phyloP scores from a whole-genome alignment of 2,329 filamentous ascomycete genomes.

The Fusarium nisikadoi region DNA sequence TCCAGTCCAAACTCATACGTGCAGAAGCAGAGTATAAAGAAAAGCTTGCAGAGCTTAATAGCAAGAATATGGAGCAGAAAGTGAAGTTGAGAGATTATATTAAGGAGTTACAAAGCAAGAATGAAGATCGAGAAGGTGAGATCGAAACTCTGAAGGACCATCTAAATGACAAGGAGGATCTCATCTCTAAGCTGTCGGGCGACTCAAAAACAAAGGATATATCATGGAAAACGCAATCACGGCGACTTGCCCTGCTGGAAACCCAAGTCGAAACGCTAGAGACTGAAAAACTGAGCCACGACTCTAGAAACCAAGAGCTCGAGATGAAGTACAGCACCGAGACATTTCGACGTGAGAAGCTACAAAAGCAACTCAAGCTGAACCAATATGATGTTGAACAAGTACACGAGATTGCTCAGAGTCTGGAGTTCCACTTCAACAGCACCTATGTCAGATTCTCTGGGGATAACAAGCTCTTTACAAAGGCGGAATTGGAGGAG shows the following conservation, averaged over 20 bases:
- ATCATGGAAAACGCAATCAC: not conserved
- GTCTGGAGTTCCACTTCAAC: not conserved
- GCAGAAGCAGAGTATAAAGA: not conserved
- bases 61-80: rapidly evolving
- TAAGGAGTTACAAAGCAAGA: not conserved
- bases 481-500: not conserved
- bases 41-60: not conserved
- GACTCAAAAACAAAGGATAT: rapidly evolving
- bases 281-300: rapidly evolving
- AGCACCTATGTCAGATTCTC: not conserved
- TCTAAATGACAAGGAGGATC: rapidly evolving
- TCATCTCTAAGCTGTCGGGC: rapidly evolving
- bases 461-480: not conserved
- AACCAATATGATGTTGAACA: not conserved
- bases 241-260: not conserved
- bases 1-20: rapidly evolving
- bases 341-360: rapidly evolving
- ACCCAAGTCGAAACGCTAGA: not conserved
- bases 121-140: not conserved
- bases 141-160: not conserved
- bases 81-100: not conserved
- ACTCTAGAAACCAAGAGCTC: not conserved
- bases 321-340: not conserved
- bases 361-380: not conserved
- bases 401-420: not conserved